A percentile compares a stretch with the other conserved stretches of the same genome.
Conservation (phyloP, 2,329 filamentous ascomycete genomes). For the Domatiomyces catenatus region DNA sequence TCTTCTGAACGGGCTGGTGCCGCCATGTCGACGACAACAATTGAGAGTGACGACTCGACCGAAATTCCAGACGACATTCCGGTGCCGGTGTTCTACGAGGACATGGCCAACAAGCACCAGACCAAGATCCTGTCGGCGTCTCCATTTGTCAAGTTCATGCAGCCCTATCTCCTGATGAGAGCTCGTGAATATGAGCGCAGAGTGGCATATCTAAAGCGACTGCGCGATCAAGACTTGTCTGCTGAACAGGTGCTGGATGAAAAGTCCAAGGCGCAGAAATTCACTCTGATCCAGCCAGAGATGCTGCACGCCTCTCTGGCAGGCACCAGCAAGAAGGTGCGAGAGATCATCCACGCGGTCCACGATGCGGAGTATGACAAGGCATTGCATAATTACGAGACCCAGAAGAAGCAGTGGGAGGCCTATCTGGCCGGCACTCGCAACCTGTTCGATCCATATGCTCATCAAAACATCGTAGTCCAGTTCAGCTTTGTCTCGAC, state of each 20-base stretch:
- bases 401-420: slow-evolving; percentile 91
- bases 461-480: slow-evolving; percentile 91
- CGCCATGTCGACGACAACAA: not conserved
- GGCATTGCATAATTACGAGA: slow-evolving; percentile 81
- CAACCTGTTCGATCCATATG: slow-evolving; percentile 84
- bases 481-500: slow-evolving; percentile 90
- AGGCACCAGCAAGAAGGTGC: slow-evolving; percentile 68
- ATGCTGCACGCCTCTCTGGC: slow-evolving; percentile 81
- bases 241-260: slow-evolving; percentile 38
- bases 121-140: slow-evolving; percentile 90
- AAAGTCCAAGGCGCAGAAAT: slow-evolving; percentile 52
- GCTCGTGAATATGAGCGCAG: slow-evolving; percentile 80
- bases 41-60: slow-evolving; percentile 27
- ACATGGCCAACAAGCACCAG: slow-evolving; percentile 84
- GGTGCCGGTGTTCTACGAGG: slow-evolving; percentile 83
- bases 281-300: slow-evolving; percentile 82
- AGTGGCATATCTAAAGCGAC: slow-evolving; percentile 62
- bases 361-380: slow-evolving; percentile 96
- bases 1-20: slow-evolving; percentile 4
- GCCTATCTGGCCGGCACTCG: slow-evolving; percentile 78
- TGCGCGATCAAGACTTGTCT: slow-evolving; percentile 53
- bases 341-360: slow-evolving; percentile 84
- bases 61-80: slow-evolving; percentile 63
- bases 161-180: slow-evolving; percentile 83
- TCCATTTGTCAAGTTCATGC: slow-evolving; percentile 87